A percentile compares a stretch with the other conserved stretches of the same genome.
phyloP scores from a whole-genome alignment of 2,329 filamentous ascomycete species.

The Beauveria sp. region DNA sequence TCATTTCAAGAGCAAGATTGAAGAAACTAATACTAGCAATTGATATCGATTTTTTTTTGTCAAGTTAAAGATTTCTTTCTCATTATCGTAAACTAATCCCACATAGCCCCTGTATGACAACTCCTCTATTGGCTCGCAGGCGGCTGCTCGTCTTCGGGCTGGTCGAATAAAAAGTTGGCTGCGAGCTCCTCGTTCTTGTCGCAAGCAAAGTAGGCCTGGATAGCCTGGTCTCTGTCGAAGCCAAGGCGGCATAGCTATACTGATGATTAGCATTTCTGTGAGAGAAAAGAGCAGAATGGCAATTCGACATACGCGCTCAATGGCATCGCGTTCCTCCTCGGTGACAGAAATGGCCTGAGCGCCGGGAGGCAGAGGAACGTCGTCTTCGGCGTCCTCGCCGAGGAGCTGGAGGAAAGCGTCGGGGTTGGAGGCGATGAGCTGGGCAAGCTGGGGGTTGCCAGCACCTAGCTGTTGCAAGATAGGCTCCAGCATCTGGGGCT shows the following conservation, averaged over 20 bases:
- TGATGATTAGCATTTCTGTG: neutral
- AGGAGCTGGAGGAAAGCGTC: constrained; percentile 89
- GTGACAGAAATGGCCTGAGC: constrained; percentile 87
- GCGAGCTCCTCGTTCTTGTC: constrained; percentile 99
- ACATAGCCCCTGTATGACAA: neutral
- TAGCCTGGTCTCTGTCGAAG: constrained; percentile 86
- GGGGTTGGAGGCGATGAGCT: constrained; percentile 84
- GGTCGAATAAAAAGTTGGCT: constrained; percentile 96
- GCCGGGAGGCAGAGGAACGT: constrained; percentile 77
- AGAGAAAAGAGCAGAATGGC: neutral
- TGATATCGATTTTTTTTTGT: neutral
- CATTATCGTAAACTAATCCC: constrained; percentile 10
- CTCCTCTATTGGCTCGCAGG: constrained; percentile 30
- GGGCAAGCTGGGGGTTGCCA: constrained; percentile 88
- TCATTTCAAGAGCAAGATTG: neutral
- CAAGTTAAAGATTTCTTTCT: neutral
- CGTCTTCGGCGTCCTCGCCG: constrained; percentile 79
- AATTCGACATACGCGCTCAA: constrained; percentile 63
- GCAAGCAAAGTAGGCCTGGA: constrained; percentile 97
- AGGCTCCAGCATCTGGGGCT: constrained; percentile 96
- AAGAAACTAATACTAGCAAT: neutral
- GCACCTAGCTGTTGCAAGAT: constrained; percentile 93
- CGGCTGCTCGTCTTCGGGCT: constrained; percentile 75
- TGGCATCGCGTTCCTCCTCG: constrained; percentile 92
- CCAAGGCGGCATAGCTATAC: constrained; percentile 79